These are phyloP conservation scores for Hyaloperonospora arabidopsidis DNA, from an alignment of 352 stramenopile genomes.

Conservation along the genomic window DNA sequence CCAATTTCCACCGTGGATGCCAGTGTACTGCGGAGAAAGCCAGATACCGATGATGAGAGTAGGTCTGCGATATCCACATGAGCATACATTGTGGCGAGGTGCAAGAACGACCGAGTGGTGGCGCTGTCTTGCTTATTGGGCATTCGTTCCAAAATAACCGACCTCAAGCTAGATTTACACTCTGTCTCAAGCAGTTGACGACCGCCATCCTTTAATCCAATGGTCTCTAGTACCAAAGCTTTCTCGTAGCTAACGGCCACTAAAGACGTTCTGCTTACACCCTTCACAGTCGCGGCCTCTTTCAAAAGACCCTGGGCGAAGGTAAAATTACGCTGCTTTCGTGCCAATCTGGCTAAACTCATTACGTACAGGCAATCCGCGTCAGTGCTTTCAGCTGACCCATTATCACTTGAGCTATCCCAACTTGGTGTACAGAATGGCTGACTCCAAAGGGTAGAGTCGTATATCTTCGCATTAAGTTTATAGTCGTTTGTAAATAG, in stretches of 20 bases:
- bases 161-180: constrained; percentile 17
- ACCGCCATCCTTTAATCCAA: constrained; percentile 28
- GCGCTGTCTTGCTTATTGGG: constrained; percentile 4
- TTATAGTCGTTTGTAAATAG: not conserved
- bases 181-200: constrained; percentile 23
- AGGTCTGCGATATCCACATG: constrained; percentile 17
- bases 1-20: not conserved
- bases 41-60: constrained; percentile 7
- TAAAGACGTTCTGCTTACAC: not conserved
- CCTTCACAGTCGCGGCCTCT: constrained; percentile 16
- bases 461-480: constrained; percentile 26
- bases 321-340: constrained; percentile 47
- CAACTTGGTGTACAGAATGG: constrained; percentile 13
- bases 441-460: constrained; percentile 36
- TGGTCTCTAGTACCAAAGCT: constrained; percentile 29
- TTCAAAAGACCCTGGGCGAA: constrained; percentile 31
- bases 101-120: constrained; percentile 23
- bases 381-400: constrained; percentile 2
- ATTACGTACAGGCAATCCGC: constrained; percentile 22
- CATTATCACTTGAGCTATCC: not conserved
- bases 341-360: constrained; percentile 35
- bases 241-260: constrained; percentile 32
- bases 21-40: constrained; percentile 9
- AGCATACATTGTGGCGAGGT: constrained; percentile 19
- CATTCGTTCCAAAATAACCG: constrained; percentile 4